phyloP scores from a whole-genome alignment of 1,284 basidiomycete genomes.

The Naganishia albida region DNA sequence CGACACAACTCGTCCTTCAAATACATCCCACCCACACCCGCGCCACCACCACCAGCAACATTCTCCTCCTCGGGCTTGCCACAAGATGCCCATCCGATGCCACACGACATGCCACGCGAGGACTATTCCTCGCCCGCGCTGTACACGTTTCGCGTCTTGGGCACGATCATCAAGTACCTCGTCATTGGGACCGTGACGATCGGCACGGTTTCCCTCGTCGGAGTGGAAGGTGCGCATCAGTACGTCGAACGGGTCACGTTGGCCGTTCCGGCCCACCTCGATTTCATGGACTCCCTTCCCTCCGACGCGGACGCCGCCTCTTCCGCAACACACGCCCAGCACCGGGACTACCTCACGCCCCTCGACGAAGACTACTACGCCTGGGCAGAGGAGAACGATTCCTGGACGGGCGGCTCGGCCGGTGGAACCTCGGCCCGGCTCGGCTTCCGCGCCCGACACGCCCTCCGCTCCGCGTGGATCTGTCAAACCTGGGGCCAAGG shows the following conservation, averaged over 20 bases:
- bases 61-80: slow-evolving; percentile 25
- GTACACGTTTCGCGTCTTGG: slow-evolving; percentile 48
- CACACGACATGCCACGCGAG: slow-evolving; percentile 46
- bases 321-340: not conserved
- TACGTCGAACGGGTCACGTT: slow-evolving; percentile 70
- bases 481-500: slow-evolving; percentile 70
- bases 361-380: slow-evolving; percentile 65
- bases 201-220: slow-evolving; percentile 52
- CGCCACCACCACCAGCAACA: slow-evolving; percentile 7
- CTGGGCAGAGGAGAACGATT: slow-evolving; percentile 70
- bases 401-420: slow-evolving; percentile 68
- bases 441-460: slow-evolving; percentile 66
- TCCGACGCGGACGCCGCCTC: not conserved
- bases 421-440: slow-evolving; percentile 75
- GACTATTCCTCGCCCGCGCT: slow-evolving; percentile 50
- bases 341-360: slow-evolving; percentile 38
- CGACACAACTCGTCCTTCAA: slow-evolving; percentile 18
- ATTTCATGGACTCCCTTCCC: slow-evolving; percentile 16
- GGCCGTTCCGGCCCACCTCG: slow-evolving; percentile 52
- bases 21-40: slow-evolving; percentile 17
- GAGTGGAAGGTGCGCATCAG: slow-evolving; percentile 65
- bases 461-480: slow-evolving; percentile 74
- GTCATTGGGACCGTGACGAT: slow-evolving; percentile 50
- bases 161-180: slow-evolving; percentile 44
- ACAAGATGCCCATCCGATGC: slow-evolving; percentile 38